These are phyloP conservation scores for Acorus calamus DNA, from an alignment of 106 monocot genomes.

Conservation along the genomic window DNA sequence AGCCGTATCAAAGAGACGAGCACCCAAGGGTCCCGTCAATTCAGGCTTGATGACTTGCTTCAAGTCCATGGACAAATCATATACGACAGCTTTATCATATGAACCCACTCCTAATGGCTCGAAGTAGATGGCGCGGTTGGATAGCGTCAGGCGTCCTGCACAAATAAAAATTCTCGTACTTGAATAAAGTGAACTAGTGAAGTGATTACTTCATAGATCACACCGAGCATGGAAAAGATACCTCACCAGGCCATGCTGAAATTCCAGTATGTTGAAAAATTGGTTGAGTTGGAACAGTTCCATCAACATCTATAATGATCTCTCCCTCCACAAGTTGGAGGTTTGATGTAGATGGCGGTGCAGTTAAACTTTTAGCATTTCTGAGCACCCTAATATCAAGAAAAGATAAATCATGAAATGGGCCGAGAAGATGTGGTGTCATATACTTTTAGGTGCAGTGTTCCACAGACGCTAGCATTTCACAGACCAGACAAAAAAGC, in stretches of 20 bases:
- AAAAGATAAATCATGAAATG: background rate
- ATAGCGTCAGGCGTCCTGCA: slow-evolving; percentile 81
- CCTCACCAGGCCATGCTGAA: slow-evolving; percentile 83
- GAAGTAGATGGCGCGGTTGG: slow-evolving; percentile 79
- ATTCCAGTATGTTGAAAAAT: slow-evolving; percentile 80
- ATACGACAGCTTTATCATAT: slow-evolving; percentile 51
- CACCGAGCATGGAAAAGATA: slow-evolving; percentile 6
- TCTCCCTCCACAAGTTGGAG: slow-evolving; percentile 61
- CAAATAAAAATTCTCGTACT: slow-evolving; percentile 18
- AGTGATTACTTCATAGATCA: background rate
- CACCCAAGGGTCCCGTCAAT: slow-evolving; percentile 83
- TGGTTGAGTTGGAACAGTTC: slow-evolving; percentile 62
- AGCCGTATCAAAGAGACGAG: slow-evolving; percentile 90
- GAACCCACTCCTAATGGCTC: slow-evolving; percentile 68
- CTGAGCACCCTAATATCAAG: slow-evolving; percentile 37
- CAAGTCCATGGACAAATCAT: slow-evolving; percentile 67
- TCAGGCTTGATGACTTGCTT: slow-evolving; percentile 83
- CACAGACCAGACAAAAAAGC: too few relatives aligned
- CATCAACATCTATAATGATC: slow-evolving; percentile 79
- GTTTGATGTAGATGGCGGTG: slow-evolving; percentile 19
- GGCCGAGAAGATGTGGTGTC: too few relatives aligned
- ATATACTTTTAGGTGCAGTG: too few relatives aligned
- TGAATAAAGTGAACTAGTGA: background rate
- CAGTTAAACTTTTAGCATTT: slow-evolving; percentile 35
- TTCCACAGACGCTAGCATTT: too few relatives aligned